A percentile compares a stretch with the other conserved stretches of the same genome.
Conservation (phyloP, 768 basidiomycete species). For the Trametes maxima region DNA sequence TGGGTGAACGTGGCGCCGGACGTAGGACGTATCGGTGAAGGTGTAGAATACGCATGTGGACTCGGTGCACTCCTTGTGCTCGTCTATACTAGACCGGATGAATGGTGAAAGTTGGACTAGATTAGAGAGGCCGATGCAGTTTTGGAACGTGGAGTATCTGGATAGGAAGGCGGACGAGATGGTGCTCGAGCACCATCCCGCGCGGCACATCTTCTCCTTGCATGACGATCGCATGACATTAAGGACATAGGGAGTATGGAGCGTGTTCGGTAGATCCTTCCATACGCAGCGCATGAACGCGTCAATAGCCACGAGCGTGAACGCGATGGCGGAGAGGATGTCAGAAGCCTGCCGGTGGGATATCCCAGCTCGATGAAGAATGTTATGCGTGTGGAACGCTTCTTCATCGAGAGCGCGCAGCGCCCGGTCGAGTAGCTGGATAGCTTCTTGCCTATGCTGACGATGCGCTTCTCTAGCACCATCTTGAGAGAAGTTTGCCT, state of each 20-base stretch:
- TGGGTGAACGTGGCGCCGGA: conserved; percentile 2
- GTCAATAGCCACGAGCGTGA: neutral
- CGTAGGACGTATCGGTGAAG: conserved; percentile 1
- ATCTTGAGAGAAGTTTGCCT: no score
- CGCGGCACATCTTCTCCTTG: neutral
- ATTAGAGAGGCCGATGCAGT: no score
- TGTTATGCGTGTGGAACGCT: neutral
- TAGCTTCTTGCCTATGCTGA: no score
- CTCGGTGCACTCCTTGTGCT: conserved; percentile 6
- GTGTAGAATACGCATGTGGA: conserved; percentile 7
- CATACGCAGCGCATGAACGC: neutral
- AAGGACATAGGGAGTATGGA: no score
- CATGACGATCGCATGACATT: no score
- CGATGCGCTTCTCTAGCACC: no score
- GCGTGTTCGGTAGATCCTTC: neutral
- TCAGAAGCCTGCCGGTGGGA: neutral
- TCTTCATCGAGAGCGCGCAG: conserved; percentile 4
- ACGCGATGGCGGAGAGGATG: conserved; percentile 1
- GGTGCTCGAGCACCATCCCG: neutral
- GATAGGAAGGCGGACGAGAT: neutral
- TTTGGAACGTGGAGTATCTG: neutral
- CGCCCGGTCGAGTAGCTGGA: neutral
- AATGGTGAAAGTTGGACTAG: neutral
- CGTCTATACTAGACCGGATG: neutral
- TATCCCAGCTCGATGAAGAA: neutral